Percentiles rank a stretch among this genome's conserved stretches.
These are phyloP conservation scores for Termitomyces sp. DNA, from an alignment of 768 basidiomycete species.

Conservation along the genomic window DNA sequence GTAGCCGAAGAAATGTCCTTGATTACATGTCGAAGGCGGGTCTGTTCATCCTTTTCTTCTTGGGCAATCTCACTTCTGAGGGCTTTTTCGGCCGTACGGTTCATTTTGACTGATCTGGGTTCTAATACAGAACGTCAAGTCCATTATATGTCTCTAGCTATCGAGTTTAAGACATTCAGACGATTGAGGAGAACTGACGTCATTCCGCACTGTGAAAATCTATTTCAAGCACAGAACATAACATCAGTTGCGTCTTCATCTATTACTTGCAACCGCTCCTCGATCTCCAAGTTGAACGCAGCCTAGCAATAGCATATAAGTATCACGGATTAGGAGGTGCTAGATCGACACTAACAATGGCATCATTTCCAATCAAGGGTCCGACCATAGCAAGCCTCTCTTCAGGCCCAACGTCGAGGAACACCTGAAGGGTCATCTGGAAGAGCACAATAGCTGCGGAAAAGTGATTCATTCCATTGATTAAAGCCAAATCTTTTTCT, in stretches of 20 bases:
- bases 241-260: background rate
- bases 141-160: background rate
- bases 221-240: conserved; percentile 1
- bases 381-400: conserved; percentile 42
- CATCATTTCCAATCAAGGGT: conserved; percentile 39
- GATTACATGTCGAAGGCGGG: conserved; percentile 43
- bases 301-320: conserved; percentile 1
- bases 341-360: conserved; percentile 40
- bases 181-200: conserved; percentile 3
- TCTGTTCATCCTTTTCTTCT: conserved; percentile 50
- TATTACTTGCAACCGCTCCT: conserved; percentile 4
- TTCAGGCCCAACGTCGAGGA: conserved; percentile 47
- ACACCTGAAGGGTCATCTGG: conserved; percentile 46
- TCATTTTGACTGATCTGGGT: conserved; percentile 3
- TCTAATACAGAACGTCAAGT: background rate
- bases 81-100: conserved; percentile 14
- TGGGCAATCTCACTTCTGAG: conserved; percentile 40
- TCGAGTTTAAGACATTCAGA: conserved; percentile 7
- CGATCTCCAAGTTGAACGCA: conserved; percentile 10
- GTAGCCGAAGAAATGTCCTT: conserved; percentile 51
- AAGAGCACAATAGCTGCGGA: conserved; percentile 62
- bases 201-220: conserved; percentile 3
- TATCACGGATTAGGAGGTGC: background rate
- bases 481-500: conserved; percentile 32
- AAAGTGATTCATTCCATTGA: conserved; percentile 63